Evolutionary conservation across 2,329 filamentous ascomycete species (phyloP), one percentile per base, ranked within the genome.

Genomic region (Aspergillus tubingensis): DNA sequence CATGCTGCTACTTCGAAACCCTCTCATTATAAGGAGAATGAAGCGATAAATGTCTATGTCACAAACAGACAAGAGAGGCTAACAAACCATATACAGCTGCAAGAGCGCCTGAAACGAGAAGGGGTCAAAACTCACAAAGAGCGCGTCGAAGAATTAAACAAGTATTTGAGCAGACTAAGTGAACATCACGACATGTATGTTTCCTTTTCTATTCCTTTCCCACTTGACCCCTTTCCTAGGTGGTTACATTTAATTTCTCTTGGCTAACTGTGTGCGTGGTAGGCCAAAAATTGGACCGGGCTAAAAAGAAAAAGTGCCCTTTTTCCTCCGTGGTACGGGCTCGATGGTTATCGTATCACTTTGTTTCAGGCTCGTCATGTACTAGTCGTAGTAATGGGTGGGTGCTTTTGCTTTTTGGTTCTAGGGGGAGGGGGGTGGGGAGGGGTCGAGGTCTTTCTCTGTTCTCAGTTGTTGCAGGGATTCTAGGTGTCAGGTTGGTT

Each of bases 61-160:
- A 57, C 51, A 30, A 7, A 27, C 51, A 51, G 30, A 32, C 39
- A 38, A 48, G 17, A 38, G n/a, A 48, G 25, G 39, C 51, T 41
- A 49, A 54, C 25, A n/a, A n/a, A 11, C 5, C 47, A 36, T 53
- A n/a, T 39, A 57, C 67, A 95, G 91, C 81, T 98, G 70, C 87
- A 95, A 68, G 89, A 96, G 70, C 83, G 92, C 63, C 80, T 96
- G 48, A 88, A 90, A 72, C 87, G 89, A 13, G 93, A 97, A 74
- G 89, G 96, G 15, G 86, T 94, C 67, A 98, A 97, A 82, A 96
- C 93, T 30, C 95, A 99, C 77, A 98, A 98, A 76, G 91, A 99
- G 80, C 88, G 92, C 10, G 94, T 99, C 47, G 93, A 98, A 76
- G 92, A 97, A 75, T 81, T 98, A 68, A 99, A 99, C 75, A 91